Evolutionary conservation across 495 filamentous ascomycete genomes (phyloP), one percentile per base, ranked within the genome.

Genomic region (Filosporella fistucella): DNA sequence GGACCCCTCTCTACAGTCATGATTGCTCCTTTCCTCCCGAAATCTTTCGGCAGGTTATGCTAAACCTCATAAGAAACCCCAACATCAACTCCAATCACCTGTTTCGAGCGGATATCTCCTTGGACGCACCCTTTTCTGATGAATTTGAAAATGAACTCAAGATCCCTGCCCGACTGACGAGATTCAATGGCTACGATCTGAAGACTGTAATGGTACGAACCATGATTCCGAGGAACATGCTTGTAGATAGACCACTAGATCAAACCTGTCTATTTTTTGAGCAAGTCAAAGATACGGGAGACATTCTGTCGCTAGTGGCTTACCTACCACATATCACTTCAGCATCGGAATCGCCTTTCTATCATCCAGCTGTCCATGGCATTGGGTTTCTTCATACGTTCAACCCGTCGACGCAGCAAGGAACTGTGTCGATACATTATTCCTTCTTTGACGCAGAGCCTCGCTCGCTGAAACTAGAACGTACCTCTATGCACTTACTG

Each of bases 21-120:
- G 54, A 51, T 16, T 85, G 82, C 58, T 59, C 72, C 9, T 89
- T 88, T 55, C 54, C 71, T 3, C 72, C 76, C 2, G 63, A 72
- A 28, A 65, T 75, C 38, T 89, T 91, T 60, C 58, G 70, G 26
- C 62, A 73, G 24, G 77, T 86, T 37, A 82, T 88, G 72, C 60
- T 78, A 42, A 88, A 88, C 49, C 75, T 94, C 34, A 75, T 94
- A 55, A 71, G 71, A 37, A 95, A 95, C 62, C 90, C 91, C 7
- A 94, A 95, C 51, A 77, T 91, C 70, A 91, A 86, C 52, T 87
- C 86, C 2, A 83, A 73, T 13, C 82, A 84, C 71, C 74, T 96
- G 2, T 89, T 94, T 59, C 80, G 91, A 17, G 90, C 91, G 10
- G 90, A 96, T 64, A 88, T 96, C 36, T 71, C 88, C 21, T 78